phyloP scores from a whole-genome alignment of 257 asterid genomes.

The Euphrasia confusa region DNA sequence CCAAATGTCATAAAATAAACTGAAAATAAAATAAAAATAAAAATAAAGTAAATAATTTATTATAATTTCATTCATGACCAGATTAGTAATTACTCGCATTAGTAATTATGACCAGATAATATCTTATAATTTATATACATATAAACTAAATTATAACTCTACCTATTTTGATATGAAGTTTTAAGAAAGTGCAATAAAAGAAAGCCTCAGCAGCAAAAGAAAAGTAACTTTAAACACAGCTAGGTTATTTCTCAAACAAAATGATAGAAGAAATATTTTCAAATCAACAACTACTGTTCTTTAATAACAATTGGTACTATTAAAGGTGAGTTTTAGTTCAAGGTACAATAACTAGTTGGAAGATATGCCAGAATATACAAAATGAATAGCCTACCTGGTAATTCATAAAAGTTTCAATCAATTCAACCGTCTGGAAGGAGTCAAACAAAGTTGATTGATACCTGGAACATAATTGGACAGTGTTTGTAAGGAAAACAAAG shows the following conservation, averaged over 20 bases:
- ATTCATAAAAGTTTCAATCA: conserved; percentile 97
- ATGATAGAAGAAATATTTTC: neutral
- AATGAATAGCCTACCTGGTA: conserved; percentile 54
- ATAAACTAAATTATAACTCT: too few species aligned
- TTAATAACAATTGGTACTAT: neutral
- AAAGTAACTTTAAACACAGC: neutral
- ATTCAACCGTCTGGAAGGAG: conserved; percentile 84
- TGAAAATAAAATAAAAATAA: too few species aligned
- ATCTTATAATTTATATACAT: too few species aligned
- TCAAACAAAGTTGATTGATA: conserved; percentile 92
- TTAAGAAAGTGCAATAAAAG: neutral
- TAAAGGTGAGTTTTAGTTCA: neutral
- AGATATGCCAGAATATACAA: neutral
- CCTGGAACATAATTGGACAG: conserved; percentile 37
- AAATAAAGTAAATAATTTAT: too few species aligned
- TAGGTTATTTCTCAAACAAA: neutral
- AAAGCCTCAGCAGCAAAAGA: neutral
- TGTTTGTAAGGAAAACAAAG: conserved; percentile 2
- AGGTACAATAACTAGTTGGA: neutral
- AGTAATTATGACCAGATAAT: too few species aligned
- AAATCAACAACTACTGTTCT: conserved; percentile 12
- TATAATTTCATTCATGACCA: too few species aligned
- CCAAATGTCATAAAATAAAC: too few species aligned
- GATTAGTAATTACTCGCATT: too few species aligned
- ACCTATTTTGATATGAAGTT: neutral